Evolutionary conservation across 2,329 filamentous ascomycete species (phyloP), one percentile per base, ranked within the genome.

Genomic region (Fusarium sp.): DNA sequence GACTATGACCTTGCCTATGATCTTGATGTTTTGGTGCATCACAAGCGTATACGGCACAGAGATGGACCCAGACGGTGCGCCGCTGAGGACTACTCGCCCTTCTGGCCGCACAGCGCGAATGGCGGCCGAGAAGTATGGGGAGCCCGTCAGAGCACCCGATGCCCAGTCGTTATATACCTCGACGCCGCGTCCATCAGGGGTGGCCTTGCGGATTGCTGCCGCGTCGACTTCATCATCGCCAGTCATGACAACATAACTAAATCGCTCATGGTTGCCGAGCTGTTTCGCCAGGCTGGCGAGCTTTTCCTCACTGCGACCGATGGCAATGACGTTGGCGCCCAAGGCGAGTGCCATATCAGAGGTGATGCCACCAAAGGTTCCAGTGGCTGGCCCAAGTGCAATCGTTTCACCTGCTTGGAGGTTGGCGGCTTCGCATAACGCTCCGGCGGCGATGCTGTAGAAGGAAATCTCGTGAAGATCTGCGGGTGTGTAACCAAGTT

Each of bases 101-200:
- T 58, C 33, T 37, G 33, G 33, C 35, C 33, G 32, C n/a, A 58
- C 54, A 38, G 54, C 33, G 20, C 54, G 54, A 15, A 38, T 37
- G n/a, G 32, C 54, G 15, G 54, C 54, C 32, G 54, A 58, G 54
- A 58, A 38, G 33, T 58, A 58, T 27, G 33, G 54, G 10, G 54
- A 37, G 27, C 54, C n/a, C 54, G 32, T 58, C 32, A 37, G 32
- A 37, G 32, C 22, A n/a, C 33, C 54, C 12, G 54, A 38, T 37
- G 54, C 33, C 54, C 54, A 58, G 54, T 58, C 54, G 32, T 58
- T 58, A 33, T 58, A 58, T 37, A 58, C 54, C 54, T 58, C 54
- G 54, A 38, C 54, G n/a, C 54, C 54, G n/a, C 32, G 32, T n/a
- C 54, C 54, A 25, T 38, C 54, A 22, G 54, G 54, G 17, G 17